These are phyloP conservation scores for Blastobotrys serpentis DNA, from an alignment of 1,139 yeast species.

Conservation along the genomic window DNA sequence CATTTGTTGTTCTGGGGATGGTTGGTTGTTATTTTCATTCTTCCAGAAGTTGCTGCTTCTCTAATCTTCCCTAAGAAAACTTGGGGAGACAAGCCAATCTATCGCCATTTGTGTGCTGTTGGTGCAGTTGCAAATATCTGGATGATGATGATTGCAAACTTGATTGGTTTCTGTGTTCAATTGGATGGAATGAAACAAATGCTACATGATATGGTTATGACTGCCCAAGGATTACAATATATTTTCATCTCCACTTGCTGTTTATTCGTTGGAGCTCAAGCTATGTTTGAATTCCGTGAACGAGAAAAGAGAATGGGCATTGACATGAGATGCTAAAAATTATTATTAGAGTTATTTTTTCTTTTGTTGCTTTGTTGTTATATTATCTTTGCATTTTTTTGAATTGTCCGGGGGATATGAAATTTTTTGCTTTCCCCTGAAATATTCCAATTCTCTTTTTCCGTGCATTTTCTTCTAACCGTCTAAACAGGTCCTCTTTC, in stretches of 20 bases:
- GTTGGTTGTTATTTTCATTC: slow-evolving; percentile 78
- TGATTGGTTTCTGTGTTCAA: slow-evolving; percentile 93
- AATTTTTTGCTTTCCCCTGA: slow-evolving; percentile 44
- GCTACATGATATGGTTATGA: slow-evolving; percentile 67
- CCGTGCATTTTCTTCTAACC: slow-evolving; percentile 61
- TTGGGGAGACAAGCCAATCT: slow-evolving; percentile 56
- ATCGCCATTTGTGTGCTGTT: slow-evolving; percentile 73
- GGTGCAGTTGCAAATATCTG: slow-evolving; percentile 91
- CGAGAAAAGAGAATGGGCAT: slow-evolving; percentile 81
- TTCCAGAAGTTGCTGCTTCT: slow-evolving; percentile 84
- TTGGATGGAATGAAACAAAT: slow-evolving; percentile 74
- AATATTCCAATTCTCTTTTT: slow-evolving; percentile 65
- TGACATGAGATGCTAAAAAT: slow-evolving; percentile 71
- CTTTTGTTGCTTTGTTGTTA: background rate
- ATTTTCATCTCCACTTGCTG: slow-evolving; percentile 59
- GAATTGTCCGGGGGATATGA: slow-evolving; percentile 81
- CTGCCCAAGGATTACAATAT: slow-evolving; percentile 66
- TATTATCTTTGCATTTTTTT: slow-evolving; percentile 42
- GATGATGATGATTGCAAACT: slow-evolving; percentile 97
- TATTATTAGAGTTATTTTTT: no score
- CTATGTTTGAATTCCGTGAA: slow-evolving; percentile 92
- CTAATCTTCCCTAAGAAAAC: slow-evolving; percentile 37
- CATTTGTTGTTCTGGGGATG: slow-evolving; percentile 92
- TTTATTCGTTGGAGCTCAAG: slow-evolving; percentile 81
- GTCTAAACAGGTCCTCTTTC: slow-evolving; percentile 56